Conservation (phyloP, 495 filamentous ascomycete species). For the Hamigera avellanea region DNA sequence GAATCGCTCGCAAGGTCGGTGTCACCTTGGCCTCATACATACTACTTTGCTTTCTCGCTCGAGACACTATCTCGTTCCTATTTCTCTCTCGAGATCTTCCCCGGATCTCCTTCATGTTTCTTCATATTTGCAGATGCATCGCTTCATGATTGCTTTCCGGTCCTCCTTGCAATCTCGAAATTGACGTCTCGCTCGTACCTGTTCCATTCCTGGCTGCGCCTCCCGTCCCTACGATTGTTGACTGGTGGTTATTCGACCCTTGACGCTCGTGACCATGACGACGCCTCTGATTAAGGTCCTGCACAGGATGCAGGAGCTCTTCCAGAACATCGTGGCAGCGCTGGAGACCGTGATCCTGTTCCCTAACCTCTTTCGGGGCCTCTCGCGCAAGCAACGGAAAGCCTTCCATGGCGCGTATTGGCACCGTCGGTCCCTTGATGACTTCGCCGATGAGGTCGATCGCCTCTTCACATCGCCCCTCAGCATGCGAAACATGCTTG, state of each 20-base stretch:
- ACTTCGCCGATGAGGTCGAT: conserved; percentile 39
- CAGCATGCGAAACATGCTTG: conserved; percentile 29
- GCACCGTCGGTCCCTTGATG: conserved; percentile 37
- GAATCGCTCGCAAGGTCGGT: not conserved
- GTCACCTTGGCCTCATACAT: not conserved
- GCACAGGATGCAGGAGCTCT: conserved; percentile 41
- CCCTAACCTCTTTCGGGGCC: conserved; percentile 34
- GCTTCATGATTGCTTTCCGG: not conserved
- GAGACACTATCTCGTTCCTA: not conserved
- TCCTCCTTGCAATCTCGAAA: not conserved
- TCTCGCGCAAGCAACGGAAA: conserved; percentile 23
- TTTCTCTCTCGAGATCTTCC: not conserved
- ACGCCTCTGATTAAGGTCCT: conserved; percentile 32
- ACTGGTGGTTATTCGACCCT: not conserved
- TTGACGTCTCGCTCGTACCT: not conserved
- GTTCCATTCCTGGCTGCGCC: too few species aligned
- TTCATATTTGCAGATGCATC: not conserved
- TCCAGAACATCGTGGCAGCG: conserved; percentile 39
- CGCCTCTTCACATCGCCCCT: conserved; percentile 35
- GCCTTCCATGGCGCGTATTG: conserved; percentile 25
- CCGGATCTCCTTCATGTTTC: too few species aligned
- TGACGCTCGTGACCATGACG: conserved; percentile 18
- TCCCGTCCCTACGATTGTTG: too few species aligned
- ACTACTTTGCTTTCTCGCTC: not conserved
- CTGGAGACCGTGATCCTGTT: conserved; percentile 41